Base-by-base conservation (phyloP, 192 early-diverging fungal genomes). In the Backusella westeae region DNA sequence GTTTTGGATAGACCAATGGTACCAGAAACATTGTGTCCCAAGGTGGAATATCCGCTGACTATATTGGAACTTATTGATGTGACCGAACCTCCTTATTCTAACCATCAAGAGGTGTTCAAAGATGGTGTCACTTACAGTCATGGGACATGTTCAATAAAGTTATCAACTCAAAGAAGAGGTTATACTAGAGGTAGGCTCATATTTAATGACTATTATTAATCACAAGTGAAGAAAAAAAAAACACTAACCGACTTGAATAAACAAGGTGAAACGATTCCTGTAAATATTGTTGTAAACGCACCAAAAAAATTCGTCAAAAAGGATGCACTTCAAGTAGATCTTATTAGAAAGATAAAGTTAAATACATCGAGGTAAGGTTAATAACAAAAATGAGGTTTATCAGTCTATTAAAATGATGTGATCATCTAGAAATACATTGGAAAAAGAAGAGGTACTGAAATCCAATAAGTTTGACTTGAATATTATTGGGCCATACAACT, bases 31-130 rank as follows among this genome's bases (percentile, higher is more conserved):
- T 23, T 82, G 21, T 78, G 77, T 39, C 56, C 71, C 34, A 78
- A 74, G 38, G 53, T 71, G 34, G 74, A 74, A 39, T 82, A 78
- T 46, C 56, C 69, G n/a, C 65, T 83, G 4, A 74, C 73, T 17
- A 78, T 83, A 4, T 35, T 83, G 29, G 82, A 83, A 65, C 63
- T 49, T 6, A 76, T 83, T 23, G 77, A 83, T 75, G 74, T 75
- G 4, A 75, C 72, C 0, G 38, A 29, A 52, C 15, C 52, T 5
- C 36, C 6, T 6, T 81, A 44, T 35, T 19, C 39, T 34, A 74
- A 69, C 3, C 26, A 71, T 0, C 73, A 71, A 67, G 78, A 76
- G 29, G 66, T 72, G 52, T 17, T 53, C 1, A 67, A 44, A 12
- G 78, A 76, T 7, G 32, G 65, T 29, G 21, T 49, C 6, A 35